These are phyloP conservation scores for Hypericum perforatum DNA, from an alignment of 345 rosid genomes.

Conservation along the genomic window DNA sequence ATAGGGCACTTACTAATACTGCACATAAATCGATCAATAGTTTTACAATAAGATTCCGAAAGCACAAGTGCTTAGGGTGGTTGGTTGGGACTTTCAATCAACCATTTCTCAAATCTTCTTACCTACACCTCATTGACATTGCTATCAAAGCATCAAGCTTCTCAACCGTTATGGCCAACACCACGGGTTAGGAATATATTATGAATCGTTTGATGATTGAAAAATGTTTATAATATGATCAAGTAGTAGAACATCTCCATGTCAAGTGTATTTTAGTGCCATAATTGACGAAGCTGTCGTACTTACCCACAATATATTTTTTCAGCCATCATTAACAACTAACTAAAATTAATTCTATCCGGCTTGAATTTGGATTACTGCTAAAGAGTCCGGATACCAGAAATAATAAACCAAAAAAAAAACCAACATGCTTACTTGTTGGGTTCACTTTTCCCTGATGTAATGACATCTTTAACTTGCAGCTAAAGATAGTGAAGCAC, in stretches of 20 bases:
- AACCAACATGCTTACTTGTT: slow-evolving; percentile 24
- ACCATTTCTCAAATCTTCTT: slow-evolving; percentile 7
- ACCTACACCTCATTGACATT: slow-evolving; percentile 24
- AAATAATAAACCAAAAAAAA: too few relatives aligned
- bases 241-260: background rate
- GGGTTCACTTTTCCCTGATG: slow-evolving; percentile 25
- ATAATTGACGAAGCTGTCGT: background rate
- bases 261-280: background rate
- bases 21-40: too few relatives aligned
- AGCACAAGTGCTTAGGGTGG: too few relatives aligned
- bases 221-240: too few relatives aligned
- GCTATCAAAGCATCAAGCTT: slow-evolving; percentile 23
- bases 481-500: slow-evolving; percentile 38
- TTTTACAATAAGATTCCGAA: too few relatives aligned
- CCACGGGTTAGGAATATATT: slow-evolving; percentile 13
- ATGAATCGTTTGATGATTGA: too few relatives aligned
- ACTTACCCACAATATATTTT: slow-evolving; percentile 8
- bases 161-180: slow-evolving; percentile 63
- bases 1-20: too few relatives aligned
- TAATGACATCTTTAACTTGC: slow-evolving; percentile 34
- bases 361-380: too few relatives aligned
- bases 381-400: too few relatives aligned
- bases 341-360: too few relatives aligned
- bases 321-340: slow-evolving; percentile 19
- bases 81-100: slow-evolving; percentile 9